These are phyloP conservation scores for Oxyria digyna DNA, from an alignment of 148 eudicot species.

Conservation along the genomic window DNA sequence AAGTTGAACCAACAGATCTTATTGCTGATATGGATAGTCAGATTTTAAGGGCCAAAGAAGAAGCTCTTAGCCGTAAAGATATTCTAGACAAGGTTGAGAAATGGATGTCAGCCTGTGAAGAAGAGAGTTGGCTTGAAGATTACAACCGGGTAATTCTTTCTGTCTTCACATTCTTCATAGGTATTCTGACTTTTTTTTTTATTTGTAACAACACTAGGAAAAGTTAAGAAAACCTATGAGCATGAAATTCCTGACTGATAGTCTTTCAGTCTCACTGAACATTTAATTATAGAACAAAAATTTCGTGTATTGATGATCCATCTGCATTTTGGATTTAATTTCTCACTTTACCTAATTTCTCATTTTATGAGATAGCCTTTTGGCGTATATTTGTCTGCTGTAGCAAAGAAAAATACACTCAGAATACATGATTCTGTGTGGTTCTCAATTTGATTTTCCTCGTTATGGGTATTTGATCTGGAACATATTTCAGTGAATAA, in stretches of 20 bases:
- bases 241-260: background rate
- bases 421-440: background rate
- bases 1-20: slow-evolving; percentile 84
- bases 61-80: slow-evolving; percentile 84
- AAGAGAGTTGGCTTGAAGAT: slow-evolving; percentile 99
- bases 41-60: slow-evolving; percentile 84
- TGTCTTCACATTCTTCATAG: background rate
- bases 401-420: background rate
- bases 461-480: background rate
- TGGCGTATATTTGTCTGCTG: background rate
- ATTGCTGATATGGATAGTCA: slow-evolving; percentile 96
- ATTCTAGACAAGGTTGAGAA: slow-evolving; percentile 97
- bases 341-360: background rate
- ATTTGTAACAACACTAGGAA: background rate
- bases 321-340: background rate
- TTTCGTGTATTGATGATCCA: background rate
- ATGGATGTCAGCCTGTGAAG: slow-evolving; percentile 99
- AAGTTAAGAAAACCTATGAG: background rate
- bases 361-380: background rate
- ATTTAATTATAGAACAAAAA: background rate
- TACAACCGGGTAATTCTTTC: slow-evolving; percentile 62
- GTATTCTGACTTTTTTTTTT: background rate
- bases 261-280: background rate
- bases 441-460: background rate
- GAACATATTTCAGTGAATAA: background rate